These are phyloP conservation scores for Tulasnella sp. DNA, from an alignment of 768 basidiomycete genomes.

Conservation along the genomic window DNA sequence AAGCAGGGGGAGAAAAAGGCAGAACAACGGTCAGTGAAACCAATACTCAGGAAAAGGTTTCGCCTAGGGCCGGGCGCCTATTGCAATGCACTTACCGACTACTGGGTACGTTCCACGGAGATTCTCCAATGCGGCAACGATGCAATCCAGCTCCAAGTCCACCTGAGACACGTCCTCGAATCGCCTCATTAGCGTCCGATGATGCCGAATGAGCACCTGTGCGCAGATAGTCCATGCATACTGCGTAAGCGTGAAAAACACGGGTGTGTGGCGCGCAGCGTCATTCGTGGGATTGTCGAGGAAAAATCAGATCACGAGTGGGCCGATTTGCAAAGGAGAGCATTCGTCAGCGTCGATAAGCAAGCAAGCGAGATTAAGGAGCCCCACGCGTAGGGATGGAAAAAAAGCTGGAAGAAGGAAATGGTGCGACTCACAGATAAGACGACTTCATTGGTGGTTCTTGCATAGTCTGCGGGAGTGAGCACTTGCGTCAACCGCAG, in stretches of 20 bases:
- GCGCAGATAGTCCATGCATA: slow-evolving; percentile 27
- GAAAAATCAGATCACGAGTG: neutral
- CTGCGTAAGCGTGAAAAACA: neutral
- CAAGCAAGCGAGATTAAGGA: slow-evolving; percentile 7
- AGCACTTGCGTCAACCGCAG: slow-evolving; percentile 18
- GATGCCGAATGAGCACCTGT: slow-evolving; percentile 26
- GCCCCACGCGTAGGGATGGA: neutral
- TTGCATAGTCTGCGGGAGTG: slow-evolving; percentile 8
- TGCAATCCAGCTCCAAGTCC: slow-evolving; percentile 18
- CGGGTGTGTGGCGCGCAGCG: neutral
- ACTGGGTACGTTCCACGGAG: slow-evolving; percentile 22
- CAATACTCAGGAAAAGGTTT: neutral
- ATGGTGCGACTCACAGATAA: slow-evolving; percentile 21
- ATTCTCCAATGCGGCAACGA: slow-evolving; percentile 18
- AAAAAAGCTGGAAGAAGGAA: neutral
- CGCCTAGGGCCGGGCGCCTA: neutral
- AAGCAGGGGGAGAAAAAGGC: slow-evolving; percentile 1
- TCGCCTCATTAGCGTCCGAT: slow-evolving; percentile 16
- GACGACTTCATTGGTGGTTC: slow-evolving; percentile 18
- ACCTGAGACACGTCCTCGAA: slow-evolving; percentile 23
- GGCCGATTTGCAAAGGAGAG: neutral
- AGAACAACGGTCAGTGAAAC: neutral
- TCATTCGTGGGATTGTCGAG: neutral
- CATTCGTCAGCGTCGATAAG: neutral
- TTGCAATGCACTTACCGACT: slow-evolving; percentile 16